Evolutionary conservation across 768 basidiomycete species (phyloP).

Genomic region (Psilocybe tampanensis): DNA sequence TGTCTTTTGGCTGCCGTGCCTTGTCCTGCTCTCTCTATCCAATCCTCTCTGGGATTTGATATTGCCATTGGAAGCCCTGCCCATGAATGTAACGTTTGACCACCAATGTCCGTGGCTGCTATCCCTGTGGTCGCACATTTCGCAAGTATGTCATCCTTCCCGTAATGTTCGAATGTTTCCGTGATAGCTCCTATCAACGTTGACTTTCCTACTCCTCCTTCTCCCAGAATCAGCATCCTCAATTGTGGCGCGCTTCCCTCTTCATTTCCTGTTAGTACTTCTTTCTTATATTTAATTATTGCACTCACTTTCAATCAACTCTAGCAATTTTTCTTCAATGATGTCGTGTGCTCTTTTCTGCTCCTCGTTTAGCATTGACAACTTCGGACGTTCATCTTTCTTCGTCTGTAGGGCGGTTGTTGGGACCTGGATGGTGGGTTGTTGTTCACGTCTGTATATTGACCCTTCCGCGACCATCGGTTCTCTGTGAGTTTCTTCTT

Average conservation of each 20-base stretch:
- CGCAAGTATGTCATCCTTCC: constrained; percentile 17
- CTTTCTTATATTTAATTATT: background rate
- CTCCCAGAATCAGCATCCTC: constrained; percentile 39
- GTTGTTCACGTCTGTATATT: no score
- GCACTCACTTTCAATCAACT: background rate
- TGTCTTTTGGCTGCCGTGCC: constrained; percentile 3
- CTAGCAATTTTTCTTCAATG: constrained; percentile 26
- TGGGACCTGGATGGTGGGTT: no score
- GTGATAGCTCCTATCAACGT: constrained; percentile 38
- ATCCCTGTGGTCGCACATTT: constrained; percentile 43
- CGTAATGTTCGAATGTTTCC: constrained; percentile 27
- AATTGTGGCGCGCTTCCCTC: constrained; percentile 20
- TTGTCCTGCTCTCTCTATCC: background rate
- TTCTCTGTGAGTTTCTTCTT: no score
- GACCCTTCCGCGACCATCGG: no score
- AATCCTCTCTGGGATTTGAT: background rate
- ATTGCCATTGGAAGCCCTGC: constrained; percentile 21
- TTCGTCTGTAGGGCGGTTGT: background rate
- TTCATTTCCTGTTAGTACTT: background rate
- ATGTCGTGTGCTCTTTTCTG: constrained; percentile 39
- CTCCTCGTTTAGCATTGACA: constrained; percentile 23
- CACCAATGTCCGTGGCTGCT: constrained; percentile 41
- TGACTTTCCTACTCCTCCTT: constrained; percentile 48
- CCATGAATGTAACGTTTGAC: constrained; percentile 35
- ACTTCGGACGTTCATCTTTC: background rate